These are phyloP conservation scores for Hanseniaspora clermontiae DNA, from an alignment of 805 yeast genomes.

Conservation along the genomic window DNA sequence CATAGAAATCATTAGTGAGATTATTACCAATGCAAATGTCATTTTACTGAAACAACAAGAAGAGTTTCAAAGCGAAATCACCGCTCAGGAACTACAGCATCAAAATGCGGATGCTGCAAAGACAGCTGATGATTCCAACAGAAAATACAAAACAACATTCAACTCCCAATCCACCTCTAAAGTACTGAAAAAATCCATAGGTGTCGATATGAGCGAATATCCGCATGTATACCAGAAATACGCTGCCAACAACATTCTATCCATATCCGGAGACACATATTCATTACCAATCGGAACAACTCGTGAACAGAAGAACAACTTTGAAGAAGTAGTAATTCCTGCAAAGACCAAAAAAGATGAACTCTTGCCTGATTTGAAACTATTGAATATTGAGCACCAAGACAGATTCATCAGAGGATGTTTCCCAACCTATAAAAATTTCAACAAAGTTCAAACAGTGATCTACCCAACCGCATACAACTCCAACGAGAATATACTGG, in stretches of 20 bases:
- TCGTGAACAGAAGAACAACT: slow-evolving; percentile 43
- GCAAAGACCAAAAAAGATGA: slow-evolving; percentile 39
- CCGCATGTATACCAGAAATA: slow-evolving; percentile 78
- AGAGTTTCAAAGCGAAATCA: slow-evolving; percentile 18
- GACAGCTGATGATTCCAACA: slow-evolving; percentile 37
- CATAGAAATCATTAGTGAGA: slow-evolving; percentile 59
- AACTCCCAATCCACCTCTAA: slow-evolving; percentile 24
- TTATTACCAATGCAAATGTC: slow-evolving; percentile 38
- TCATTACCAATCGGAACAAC: slow-evolving; percentile 73
- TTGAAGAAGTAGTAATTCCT: slow-evolving; percentile 81
- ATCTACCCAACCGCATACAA: slow-evolving; percentile 86
- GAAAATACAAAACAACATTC: slow-evolving; percentile 37
- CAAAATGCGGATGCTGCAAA: slow-evolving; percentile 44
- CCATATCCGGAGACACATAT: slow-evolving; percentile 69
- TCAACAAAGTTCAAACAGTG: slow-evolving; percentile 81
- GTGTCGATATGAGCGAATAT: slow-evolving; percentile 38
- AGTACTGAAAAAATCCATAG: slow-evolving; percentile 29
- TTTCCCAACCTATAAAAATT: slow-evolving; percentile 59
- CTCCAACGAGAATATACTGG: slow-evolving; percentile 86
- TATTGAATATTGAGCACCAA: slow-evolving; percentile 48
- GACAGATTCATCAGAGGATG: slow-evolving; percentile 77
- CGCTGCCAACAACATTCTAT: slow-evolving; percentile 55
- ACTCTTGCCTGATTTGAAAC: slow-evolving; percentile 22
- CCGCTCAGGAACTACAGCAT: slow-evolving; percentile 24
- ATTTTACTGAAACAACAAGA: slow-evolving; percentile 19